Evolutionary conservation across 805 yeast genomes (phyloP), one percentile per base, ranked within the genome.

Genomic region (Spencermartinsiella europaea): DNA sequence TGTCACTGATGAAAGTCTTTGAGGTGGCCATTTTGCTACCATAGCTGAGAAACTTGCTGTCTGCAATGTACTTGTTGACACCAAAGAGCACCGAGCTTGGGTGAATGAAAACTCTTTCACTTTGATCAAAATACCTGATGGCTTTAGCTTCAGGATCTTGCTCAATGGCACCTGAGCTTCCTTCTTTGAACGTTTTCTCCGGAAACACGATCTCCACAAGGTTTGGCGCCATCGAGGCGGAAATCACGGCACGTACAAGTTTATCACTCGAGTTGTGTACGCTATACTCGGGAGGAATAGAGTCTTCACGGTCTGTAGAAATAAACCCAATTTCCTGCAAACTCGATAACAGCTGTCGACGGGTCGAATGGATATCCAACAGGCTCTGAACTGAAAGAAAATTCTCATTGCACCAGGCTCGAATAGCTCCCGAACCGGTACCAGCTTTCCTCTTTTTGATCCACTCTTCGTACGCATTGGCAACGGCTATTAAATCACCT

Each of bases 141-240:
- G 73, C 70, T 47, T 72, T 75, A 2, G 90, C 85, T 58, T 90
- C 96, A 0, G 89, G 85, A 56, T 90, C 96, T n/a, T 79, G 73
- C 45, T 85, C 90, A 38, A 91, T 74, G 0, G 97, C 77, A 19
- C 99, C 99, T 0, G 80, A 74, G 28, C 81, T 68, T 1, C 87
- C 79, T 33, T 80, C 75, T 38, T 79, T 67, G 61, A 68, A 91
- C 58, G 85, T 86, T 2, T 90, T 79, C 50, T 87, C 89, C 0
- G 98, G 97, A 17, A 79, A 68, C 57, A 84, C 88, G 2, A 88
- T 85, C 51, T 87, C 73, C 0, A 93, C 90, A 28, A 88, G 70
- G 46, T 85, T 83, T 0, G 98, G 98, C 57, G 83, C 85, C 55
- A 82, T 77, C 0, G 96, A 75, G 2, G 95, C 95, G 0, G 95